phyloP scores from a whole-genome alignment of 345 rosid species.

The Dipteronia dyeriana region DNA sequence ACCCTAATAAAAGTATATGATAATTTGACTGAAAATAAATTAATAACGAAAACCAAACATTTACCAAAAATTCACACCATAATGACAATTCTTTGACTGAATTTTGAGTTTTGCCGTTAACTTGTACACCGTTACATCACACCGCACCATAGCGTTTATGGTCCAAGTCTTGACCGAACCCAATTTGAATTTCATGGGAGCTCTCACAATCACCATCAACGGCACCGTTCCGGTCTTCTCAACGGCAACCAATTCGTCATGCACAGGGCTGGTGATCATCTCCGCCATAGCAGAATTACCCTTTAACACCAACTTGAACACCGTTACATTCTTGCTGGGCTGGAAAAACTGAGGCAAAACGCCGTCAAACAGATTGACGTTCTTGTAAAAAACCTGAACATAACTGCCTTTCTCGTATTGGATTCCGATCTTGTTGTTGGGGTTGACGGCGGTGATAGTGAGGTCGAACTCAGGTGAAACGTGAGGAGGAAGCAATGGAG shows the following conservation, averaged over 20 bases:
- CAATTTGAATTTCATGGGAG: constrained; percentile 61
- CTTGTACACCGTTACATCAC: constrained; percentile 71
- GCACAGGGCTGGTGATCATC: constrained; percentile 31
- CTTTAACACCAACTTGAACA: constrained; percentile 42
- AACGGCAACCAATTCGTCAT: constrained; percentile 26
- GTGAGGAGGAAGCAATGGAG: constrained; percentile 24
- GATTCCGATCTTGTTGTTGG: constrained; percentile 67
- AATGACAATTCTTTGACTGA: constrained; percentile 51
- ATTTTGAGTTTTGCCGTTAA: constrained; percentile 56
- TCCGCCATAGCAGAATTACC: constrained; percentile 51
- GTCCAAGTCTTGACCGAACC: constrained; percentile 83
- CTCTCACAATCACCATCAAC: constrained; percentile 52
- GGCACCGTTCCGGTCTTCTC: constrained; percentile 48
- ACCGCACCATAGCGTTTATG: constrained; percentile 58
- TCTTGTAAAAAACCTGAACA: constrained; percentile 41
- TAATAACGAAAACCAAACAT: too few relatives aligned
- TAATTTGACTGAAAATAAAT: too few relatives aligned
- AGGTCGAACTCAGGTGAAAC: constrained; percentile 50
- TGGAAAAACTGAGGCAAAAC: constrained; percentile 55
- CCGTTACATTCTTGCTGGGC: constrained; percentile 59
- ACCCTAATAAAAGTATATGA: too few relatives aligned
- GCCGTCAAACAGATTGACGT: constrained; percentile 48
- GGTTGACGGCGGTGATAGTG: constrained; percentile 56
- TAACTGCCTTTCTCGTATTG: constrained; percentile 55
- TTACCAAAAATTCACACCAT: constrained; percentile 61